phyloP scores from a whole-genome alignment of 2,329 filamentous ascomycete genomes.

The Aspergillus amoenus region DNA sequence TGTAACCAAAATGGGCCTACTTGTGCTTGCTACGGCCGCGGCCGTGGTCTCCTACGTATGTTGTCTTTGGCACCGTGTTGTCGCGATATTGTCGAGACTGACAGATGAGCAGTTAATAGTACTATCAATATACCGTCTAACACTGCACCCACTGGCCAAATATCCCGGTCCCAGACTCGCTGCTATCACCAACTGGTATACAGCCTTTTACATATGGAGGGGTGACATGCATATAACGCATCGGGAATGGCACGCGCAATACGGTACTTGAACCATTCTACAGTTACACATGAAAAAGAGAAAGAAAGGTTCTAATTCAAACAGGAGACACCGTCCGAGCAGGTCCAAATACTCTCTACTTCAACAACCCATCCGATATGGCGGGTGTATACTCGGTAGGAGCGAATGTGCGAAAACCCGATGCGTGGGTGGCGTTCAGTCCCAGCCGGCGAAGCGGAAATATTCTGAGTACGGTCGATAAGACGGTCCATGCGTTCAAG shows the following conservation, averaged over 20 bases:
- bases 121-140: slow-evolving; percentile 15
- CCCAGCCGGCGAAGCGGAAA: background rate
- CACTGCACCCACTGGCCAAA: background rate
- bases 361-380: background rate
- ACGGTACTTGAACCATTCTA: background rate
- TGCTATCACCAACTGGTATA: background rate
- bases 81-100: no score
- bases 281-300: no score
- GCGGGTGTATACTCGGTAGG: background rate
- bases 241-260: background rate
- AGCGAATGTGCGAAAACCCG: slow-evolving; percentile 2
- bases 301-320: no score
- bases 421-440: background rate
- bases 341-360: background rate
- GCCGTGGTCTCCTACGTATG: no score
- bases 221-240: background rate
- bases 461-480: background rate
- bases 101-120: no score
- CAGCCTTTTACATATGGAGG: background rate
- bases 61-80: no score
- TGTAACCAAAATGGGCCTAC: no score
- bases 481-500: background rate
- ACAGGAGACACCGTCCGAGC: background rate
- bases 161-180: background rate
- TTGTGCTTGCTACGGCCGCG: no score